These are phyloP conservation scores for Theobroma grandiflorum DNA, from an alignment of 441 rosid species.

Conservation along the genomic window DNA sequence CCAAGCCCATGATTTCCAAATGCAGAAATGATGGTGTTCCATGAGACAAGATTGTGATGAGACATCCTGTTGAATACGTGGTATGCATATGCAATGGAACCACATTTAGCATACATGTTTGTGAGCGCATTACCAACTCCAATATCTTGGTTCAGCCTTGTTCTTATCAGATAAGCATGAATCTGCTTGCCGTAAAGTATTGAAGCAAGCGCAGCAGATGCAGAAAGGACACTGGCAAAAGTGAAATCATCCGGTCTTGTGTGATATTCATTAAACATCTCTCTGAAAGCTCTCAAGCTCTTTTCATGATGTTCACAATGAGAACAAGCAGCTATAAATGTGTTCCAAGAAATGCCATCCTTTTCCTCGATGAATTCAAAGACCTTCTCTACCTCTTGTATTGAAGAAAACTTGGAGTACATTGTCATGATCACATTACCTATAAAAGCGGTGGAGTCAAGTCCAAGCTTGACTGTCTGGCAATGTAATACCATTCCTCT, in stretches of 20 bases:
- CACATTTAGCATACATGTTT: constrained; percentile 83
- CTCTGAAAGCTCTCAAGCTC: constrained; percentile 50
- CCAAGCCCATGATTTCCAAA: constrained; percentile 68
- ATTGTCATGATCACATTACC: constrained; percentile 63
- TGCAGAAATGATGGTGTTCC: constrained; percentile 74
- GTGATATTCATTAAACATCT: constrained; percentile 42
- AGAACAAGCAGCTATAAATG: constrained; percentile 53
- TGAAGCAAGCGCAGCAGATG: constrained; percentile 64
- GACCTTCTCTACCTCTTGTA: constrained; percentile 53
- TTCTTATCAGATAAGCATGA: constrained; percentile 56
- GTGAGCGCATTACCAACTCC: constrained; percentile 63
- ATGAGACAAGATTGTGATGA: constrained; percentile 57
- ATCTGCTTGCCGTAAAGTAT: constrained; percentile 59
- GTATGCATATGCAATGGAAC: constrained; percentile 52
- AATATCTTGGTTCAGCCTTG: constrained; percentile 46
- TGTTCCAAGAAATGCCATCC: constrained; percentile 68
- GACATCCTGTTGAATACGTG: constrained; percentile 49
- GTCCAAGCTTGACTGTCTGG: constrained; percentile 47
- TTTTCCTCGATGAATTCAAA: constrained; percentile 49
- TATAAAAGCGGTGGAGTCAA: constrained; percentile 49
- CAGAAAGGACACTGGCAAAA: constrained; percentile 53
- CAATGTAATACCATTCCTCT: constrained; percentile 55
- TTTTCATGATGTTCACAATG: constrained; percentile 48
- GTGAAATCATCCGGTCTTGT: constrained; percentile 57
- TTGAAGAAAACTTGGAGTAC: constrained; percentile 51